Conservation (phyloP, 2,329 filamentous ascomycete species). For the Cordyceps fumosorosea region DNA sequence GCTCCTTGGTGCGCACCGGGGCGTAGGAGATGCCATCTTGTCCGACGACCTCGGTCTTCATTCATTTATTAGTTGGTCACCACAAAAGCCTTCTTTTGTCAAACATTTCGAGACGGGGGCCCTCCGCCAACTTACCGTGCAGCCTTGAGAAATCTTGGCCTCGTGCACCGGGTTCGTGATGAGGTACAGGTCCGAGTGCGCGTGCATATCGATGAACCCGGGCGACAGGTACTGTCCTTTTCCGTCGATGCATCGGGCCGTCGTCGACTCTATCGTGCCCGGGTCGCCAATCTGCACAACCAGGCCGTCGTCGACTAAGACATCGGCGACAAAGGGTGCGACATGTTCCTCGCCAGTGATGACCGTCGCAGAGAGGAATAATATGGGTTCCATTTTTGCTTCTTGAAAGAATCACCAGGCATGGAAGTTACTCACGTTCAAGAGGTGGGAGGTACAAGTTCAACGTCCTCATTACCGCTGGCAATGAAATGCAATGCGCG, state of each 20-base stretch:
- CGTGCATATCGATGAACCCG: constrained; percentile 23
- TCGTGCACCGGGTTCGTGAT: constrained; percentile 19
- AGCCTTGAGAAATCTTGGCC: constrained; percentile 21
- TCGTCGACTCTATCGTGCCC: constrained; percentile 14
- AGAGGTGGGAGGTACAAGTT: not conserved
- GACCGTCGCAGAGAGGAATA: constrained; percentile 19
- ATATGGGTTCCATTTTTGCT: constrained; percentile 6
- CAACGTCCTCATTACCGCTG: not conserved
- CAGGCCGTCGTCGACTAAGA: constrained; percentile 17
- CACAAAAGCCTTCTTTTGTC: not conserved
- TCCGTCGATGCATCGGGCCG: constrained; percentile 16
- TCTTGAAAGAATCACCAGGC: not conserved
- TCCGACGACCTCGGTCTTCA: constrained; percentile 20
- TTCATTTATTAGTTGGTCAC: not conserved
- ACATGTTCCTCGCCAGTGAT: constrained; percentile 18
- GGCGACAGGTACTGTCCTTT: constrained; percentile 18
- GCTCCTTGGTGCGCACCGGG: constrained; percentile 15
- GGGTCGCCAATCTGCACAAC: constrained; percentile 17
- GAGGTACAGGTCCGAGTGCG: constrained; percentile 21
- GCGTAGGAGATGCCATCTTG: constrained; percentile 21
- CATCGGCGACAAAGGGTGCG: constrained; percentile 18
- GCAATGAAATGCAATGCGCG: not conserved
- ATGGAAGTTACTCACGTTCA: not conserved
- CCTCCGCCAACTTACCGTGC: constrained; percentile 16
- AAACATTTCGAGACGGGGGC: too few species aligned